These are phyloP conservation scores for Aechmea fasciata DNA, from an alignment of 176 grass and related monocot genomes.

Conservation along the genomic window DNA sequence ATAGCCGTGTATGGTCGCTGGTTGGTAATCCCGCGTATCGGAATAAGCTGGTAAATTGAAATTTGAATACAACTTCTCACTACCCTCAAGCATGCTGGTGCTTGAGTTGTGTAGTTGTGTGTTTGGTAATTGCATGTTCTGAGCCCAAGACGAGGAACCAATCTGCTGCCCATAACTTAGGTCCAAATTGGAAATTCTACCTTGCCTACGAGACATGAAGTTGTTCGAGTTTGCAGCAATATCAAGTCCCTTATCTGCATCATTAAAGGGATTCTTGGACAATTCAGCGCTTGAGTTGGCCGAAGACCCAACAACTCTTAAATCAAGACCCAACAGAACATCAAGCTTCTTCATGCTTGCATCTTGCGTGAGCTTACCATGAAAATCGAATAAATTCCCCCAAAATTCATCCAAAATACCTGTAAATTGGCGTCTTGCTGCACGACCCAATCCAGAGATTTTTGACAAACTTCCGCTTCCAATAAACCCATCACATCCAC, in stretches of 20 bases:
- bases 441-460: slow-evolving; percentile 84
- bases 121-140: slow-evolving; percentile 50
- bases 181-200: slow-evolving; percentile 43
- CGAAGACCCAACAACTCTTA: slow-evolving; percentile 42
- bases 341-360: slow-evolving; percentile 60
- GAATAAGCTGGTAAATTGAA: slow-evolving; percentile 43
- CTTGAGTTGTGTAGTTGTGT: slow-evolving; percentile 36
- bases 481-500: slow-evolving; percentile 51
- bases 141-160: slow-evolving; percentile 61
- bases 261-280: slow-evolving; percentile 41
- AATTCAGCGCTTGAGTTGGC: slow-evolving; percentile 55
- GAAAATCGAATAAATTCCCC: slow-evolving; percentile 90
- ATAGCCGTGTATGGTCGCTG: slow-evolving; percentile 90
- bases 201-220: slow-evolving; percentile 28
- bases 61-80: slow-evolving; percentile 49
- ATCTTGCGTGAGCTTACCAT: slow-evolving; percentile 73
- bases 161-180: slow-evolving; percentile 62
- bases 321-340: slow-evolving; percentile 63
- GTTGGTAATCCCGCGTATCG: slow-evolving; percentile 80
- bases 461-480: slow-evolving; percentile 64
- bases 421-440: slow-evolving; percentile 70
- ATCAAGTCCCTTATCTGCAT: slow-evolving; percentile 29
- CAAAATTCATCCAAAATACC: slow-evolving; percentile 91
- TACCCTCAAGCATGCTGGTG: slow-evolving; percentile 45
- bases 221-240: slow-evolving; percentile 34